Percentiles rank a stretch among this genome's conserved stretches.
Conservation (phyloP, 2,329 filamentous ascomycete species). For the Chaetomium strumarium region DNA sequence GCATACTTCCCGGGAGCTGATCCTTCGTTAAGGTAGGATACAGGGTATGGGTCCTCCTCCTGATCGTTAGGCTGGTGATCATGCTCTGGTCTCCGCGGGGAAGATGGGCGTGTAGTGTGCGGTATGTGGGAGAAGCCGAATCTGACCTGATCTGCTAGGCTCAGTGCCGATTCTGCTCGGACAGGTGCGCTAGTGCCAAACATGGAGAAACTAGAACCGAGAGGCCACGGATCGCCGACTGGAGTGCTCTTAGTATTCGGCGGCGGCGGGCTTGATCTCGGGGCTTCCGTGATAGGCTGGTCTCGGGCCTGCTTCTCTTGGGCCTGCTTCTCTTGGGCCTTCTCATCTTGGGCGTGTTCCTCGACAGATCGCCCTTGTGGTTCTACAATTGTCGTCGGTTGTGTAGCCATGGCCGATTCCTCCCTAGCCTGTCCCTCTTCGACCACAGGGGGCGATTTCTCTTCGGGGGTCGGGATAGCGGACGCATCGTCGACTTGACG, state of each 20-base stretch:
- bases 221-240: constrained; percentile 15
- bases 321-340: not conserved
- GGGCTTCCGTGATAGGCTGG: not conserved
- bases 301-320: not conserved
- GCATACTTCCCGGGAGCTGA: constrained; percentile 12
- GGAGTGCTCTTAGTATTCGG: constrained; percentile 1
- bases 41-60: constrained; percentile 18
- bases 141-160: constrained; percentile 27
- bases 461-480: not conserved
- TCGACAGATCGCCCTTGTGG: not conserved
- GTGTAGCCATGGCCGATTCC: not conserved
- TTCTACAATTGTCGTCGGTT: not conserved
- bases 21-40: constrained; percentile 17
- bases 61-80: not conserved
- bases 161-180: constrained; percentile 11
- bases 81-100: not conserved
- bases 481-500: not conserved
- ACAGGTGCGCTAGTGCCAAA: constrained; percentile 19
- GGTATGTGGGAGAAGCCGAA: constrained; percentile 28
- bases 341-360: not conserved
- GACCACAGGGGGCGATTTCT: not conserved
- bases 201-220: constrained; percentile 17
- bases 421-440: not conserved
- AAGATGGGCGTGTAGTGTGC: constrained; percentile 8
- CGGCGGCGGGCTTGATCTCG: not conserved